Conservation (phyloP, 768 basidiomycete species). For the Tubosaeta sp. region DNA sequence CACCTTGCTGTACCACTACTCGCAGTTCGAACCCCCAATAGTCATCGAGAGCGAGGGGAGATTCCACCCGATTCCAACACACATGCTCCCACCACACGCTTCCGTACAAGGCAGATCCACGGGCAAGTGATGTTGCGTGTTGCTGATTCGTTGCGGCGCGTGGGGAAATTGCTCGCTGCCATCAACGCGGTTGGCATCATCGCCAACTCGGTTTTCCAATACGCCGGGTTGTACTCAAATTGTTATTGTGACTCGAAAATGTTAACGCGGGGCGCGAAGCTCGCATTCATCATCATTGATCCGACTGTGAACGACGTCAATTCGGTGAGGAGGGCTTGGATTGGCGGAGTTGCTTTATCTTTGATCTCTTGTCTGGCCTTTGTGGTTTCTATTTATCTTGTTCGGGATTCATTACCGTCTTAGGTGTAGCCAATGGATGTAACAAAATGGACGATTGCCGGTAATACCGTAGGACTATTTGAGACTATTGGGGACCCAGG, state of each 20-base stretch:
- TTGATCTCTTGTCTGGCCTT: neutral
- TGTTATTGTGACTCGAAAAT: constrained; percentile 32
- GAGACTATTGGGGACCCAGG: too few species aligned
- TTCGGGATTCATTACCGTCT: neutral
- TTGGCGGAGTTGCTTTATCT: neutral
- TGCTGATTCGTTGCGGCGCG: constrained; percentile 22
- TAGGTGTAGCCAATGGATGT: too few species aligned
- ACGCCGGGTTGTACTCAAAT: constrained; percentile 20
- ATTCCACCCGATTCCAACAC: neutral
- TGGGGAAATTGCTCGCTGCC: constrained; percentile 26
- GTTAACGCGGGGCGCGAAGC: constrained; percentile 9
- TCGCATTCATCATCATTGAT: constrained; percentile 31
- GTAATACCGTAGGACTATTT: too few species aligned
- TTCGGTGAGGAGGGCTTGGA: constrained; percentile 1
- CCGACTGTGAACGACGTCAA: constrained; percentile 14
- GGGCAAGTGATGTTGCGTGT: neutral
- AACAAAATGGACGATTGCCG: too few species aligned
- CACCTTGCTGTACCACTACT: neutral
- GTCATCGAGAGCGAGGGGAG: neutral
- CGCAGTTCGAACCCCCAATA: neutral
- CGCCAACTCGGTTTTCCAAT: constrained; percentile 28
- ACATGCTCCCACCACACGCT: neutral
- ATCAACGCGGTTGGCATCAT: constrained; percentile 26
- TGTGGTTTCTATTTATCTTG: neutral
- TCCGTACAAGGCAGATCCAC: neutral